These are phyloP conservation scores for Boletus reticulatus DNA, from an alignment of 768 basidiomycete species.

Conservation along the genomic window DNA sequence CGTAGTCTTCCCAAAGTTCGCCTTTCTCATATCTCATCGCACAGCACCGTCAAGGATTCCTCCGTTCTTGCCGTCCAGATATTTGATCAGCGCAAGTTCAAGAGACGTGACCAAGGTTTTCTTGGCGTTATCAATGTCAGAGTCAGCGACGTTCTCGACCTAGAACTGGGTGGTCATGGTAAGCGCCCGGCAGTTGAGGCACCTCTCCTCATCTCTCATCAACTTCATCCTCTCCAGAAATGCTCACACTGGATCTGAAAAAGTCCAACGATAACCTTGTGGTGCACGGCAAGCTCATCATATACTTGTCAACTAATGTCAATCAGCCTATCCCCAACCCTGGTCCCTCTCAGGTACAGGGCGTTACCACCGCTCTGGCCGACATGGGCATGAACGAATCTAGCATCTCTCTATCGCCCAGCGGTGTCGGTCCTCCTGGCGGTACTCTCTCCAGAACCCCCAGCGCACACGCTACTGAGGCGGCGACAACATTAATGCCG, in stretches of 20 bases:
- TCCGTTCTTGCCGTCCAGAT: conserved; percentile 98
- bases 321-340: conserved; percentile 81
- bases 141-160: conserved; percentile 86
- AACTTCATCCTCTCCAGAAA: conserved; percentile 53
- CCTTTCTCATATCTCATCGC: conserved; percentile 7
- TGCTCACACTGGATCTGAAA: conserved; percentile 94
- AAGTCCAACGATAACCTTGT: conserved; percentile 99
- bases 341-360: conserved; percentile 69
- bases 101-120: conserved; percentile 97
- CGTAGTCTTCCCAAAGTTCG: background rate
- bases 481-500: conserved; percentile 38
- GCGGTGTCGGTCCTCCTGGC: conserved; percentile 34
- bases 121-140: conserved; percentile 95
- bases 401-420: conserved; percentile 54
- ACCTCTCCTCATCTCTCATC: background rate
- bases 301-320: conserved; percentile 93
- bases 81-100: conserved; percentile 99
- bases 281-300: conserved; percentile 96
- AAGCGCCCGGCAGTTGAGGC: conserved; percentile 31
- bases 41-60: conserved; percentile 93
- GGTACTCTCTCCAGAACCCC: conserved; percentile 55
- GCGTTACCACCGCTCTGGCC: conserved; percentile 55
- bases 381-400: conserved; percentile 62
- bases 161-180: conserved; percentile 94
- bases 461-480: conserved; percentile 66